Conservation (phyloP, 805 yeast species). For the Wickerhamomyces ciferrii region DNA sequence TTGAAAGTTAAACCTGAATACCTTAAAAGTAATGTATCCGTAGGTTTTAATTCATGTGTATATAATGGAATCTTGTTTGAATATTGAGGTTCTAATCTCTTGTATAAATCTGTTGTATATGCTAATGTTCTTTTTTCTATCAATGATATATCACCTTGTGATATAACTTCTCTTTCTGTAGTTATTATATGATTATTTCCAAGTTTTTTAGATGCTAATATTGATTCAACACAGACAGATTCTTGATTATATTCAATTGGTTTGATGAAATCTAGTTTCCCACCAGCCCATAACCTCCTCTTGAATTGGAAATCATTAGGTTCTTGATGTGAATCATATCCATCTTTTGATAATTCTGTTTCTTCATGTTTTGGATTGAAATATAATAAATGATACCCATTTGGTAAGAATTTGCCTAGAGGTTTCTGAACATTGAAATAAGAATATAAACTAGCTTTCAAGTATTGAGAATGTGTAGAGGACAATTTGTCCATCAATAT, state of each 20-base stretch:
- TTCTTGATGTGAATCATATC: conserved; percentile 70
- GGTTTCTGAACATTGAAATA: conserved; percentile 19
- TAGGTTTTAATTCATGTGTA: conserved; percentile 28
- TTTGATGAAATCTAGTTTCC: conserved; percentile 42
- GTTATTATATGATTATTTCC: conserved; percentile 44
- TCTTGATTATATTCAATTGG: conserved; percentile 31
- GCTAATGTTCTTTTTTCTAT: conserved; percentile 56
- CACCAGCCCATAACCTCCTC: conserved; percentile 80
- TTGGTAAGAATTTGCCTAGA: conserved; percentile 22
- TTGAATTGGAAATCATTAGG: conserved; percentile 27
- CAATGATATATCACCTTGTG: conserved; percentile 23
- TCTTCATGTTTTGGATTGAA: conserved; percentile 56
- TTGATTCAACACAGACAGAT: conserved; percentile 47
- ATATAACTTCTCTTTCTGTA: conserved; percentile 43
- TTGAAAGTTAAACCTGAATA: conserved; percentile 78
- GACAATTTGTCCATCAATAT: conserved; percentile 14
- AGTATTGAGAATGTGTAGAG: conserved; percentile 13
- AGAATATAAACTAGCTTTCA: conserved; percentile 19
- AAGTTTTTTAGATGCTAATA: conserved; percentile 34
- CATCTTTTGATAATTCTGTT: conserved; percentile 53
- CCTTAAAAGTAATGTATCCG: conserved; percentile 44
- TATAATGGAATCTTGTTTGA: conserved; percentile 13
- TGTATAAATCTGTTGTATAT: conserved; percentile 42
- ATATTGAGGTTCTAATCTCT: conserved; percentile 1
- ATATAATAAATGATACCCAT: conserved; percentile 64